Evolutionary conservation across 176 grass and related monocot genomes (phyloP).

Genomic region (Metroxylon sagu): DNA sequence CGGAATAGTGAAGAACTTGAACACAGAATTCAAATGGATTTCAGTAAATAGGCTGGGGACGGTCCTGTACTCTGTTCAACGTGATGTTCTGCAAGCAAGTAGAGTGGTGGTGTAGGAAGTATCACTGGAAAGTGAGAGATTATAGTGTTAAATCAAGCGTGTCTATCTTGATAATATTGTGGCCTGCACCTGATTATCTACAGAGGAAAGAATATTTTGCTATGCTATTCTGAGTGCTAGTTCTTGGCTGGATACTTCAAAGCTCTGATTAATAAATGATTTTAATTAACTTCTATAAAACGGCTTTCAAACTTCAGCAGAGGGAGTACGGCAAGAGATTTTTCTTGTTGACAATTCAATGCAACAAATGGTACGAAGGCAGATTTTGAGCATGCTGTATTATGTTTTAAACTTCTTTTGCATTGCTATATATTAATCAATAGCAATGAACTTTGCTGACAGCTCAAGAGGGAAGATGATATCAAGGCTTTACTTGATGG

Average conservation of each 20-base stretch:
- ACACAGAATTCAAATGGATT: constrained; percentile 62
- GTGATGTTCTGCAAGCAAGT: constrained; percentile 69
- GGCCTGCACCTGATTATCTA: no score
- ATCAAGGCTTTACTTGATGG: constrained; percentile 46
- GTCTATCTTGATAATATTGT: not conserved
- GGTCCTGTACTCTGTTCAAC: constrained; percentile 67
- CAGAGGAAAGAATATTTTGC: no score
- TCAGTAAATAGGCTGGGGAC: constrained; percentile 61
- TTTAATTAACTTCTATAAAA: not conserved
- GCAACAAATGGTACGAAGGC: constrained; percentile 67
- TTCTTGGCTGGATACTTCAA: constrained; percentile 4
- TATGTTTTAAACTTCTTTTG: no score
- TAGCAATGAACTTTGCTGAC: constrained; percentile 11
- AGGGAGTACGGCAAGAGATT: constrained; percentile 58
- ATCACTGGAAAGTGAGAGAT: constrained; percentile 60
- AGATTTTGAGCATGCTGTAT: not conserved
- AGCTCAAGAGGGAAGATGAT: constrained; percentile 81
- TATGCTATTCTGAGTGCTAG: not conserved
- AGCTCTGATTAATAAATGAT: not conserved
- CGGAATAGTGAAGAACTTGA: constrained; percentile 73
- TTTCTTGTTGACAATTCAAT: constrained; percentile 39
- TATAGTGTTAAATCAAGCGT: not conserved
- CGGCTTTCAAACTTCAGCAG: constrained; percentile 40
- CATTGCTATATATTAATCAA: no score
- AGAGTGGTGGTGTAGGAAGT: constrained; percentile 74